Conservation (phyloP, 306 rosid genomes). For the Canavalia gladiata region DNA sequence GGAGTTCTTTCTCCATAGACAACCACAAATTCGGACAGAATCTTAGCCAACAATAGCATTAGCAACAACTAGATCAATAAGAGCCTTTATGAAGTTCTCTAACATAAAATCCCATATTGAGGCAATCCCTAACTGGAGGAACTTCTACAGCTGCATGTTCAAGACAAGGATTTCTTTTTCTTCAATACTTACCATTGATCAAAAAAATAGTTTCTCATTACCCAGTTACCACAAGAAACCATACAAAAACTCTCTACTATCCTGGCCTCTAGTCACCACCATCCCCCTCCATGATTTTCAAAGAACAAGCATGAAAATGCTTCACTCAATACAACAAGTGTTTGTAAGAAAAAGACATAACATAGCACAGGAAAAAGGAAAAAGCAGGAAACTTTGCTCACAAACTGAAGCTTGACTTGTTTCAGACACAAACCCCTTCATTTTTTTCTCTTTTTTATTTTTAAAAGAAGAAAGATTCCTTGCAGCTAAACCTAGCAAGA, state of each 20-base stretch:
- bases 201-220: not conserved
- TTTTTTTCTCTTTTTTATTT: not conserved
- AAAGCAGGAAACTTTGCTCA: constrained; percentile 30
- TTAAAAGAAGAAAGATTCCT: constrained; percentile 34
- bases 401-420: constrained; percentile 8
- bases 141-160: constrained; percentile 31
- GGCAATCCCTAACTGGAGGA: constrained; percentile 25
- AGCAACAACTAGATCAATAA: constrained; percentile 5
- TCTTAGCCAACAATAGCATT: constrained; percentile 15
- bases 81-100: constrained; percentile 25
- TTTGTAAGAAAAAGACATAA: not conserved
- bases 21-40: constrained; percentile 35
- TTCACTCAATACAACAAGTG: constrained; percentile 39
- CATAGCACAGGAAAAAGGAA: constrained; percentile 16
- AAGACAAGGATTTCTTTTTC: not conserved
- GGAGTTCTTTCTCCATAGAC: not conserved
- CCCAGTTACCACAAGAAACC: constrained; percentile 19
- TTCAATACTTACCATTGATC: constrained; percentile 32
- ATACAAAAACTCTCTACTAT: constrained; percentile 5
- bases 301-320: constrained; percentile 42
- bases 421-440: constrained; percentile 39
- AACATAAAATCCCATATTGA: constrained; percentile 16
- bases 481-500: constrained; percentile 50
- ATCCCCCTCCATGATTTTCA: constrained; percentile 29
- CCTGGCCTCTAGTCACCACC: constrained; percentile 31